Evolutionary conservation across 129 eudicot genomes (phyloP).

Genomic region (Solidago caesia): DNA sequence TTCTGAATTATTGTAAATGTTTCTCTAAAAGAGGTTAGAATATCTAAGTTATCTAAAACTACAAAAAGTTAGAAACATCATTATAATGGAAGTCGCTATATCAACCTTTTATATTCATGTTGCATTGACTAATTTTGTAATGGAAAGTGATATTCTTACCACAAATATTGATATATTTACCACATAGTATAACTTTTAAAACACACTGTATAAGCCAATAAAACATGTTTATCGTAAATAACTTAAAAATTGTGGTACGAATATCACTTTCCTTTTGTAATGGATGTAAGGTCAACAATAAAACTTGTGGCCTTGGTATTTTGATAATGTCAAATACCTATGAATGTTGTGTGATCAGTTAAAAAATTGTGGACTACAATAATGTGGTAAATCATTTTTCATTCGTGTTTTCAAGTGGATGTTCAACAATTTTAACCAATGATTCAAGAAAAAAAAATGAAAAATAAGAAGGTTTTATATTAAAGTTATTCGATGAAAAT

Average conservation of each 20-base stretch:
- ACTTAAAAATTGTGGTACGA: no score
- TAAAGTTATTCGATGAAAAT: no score
- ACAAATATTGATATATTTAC: no score
- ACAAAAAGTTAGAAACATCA: background rate
- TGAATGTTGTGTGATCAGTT: conserved; percentile 8
- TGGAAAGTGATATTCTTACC: no score
- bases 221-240: no score
- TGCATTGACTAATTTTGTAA: conserved; percentile 15
- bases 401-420: no score
- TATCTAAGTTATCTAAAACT: background rate
- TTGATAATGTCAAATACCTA: conserved; percentile 7
- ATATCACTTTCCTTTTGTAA: no score
- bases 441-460: no score
- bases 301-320: conserved; percentile 18
- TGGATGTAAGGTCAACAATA: conserved; percentile 15
- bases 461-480: no score
- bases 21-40: background rate
- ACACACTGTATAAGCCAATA: no score
- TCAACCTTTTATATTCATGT: conserved; percentile 17
- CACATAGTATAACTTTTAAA: no score
- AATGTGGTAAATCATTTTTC: background rate
- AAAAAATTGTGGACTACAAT: conserved; percentile 1
- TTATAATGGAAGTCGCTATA: background rate
- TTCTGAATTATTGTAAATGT: conserved; percentile 10
- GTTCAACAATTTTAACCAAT: no score